Conservation (phyloP, 352 stramenopile genomes). For the Phytophthora kernoviae region DNA sequence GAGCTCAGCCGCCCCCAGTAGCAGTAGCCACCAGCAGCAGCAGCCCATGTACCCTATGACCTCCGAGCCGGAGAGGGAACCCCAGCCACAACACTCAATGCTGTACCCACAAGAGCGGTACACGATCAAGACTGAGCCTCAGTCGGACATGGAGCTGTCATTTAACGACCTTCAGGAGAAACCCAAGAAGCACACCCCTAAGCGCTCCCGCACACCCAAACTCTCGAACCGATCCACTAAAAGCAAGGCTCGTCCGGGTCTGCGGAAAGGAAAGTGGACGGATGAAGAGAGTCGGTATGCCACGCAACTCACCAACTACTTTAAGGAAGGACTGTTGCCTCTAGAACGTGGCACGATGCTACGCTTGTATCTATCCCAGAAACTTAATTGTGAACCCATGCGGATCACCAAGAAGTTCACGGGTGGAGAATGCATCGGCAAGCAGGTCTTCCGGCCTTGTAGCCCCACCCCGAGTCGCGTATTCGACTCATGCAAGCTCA, state of each 20-base stretch:
- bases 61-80: slow-evolving; percentile 30
- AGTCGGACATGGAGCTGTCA: slow-evolving; percentile 10
- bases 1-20: not conserved
- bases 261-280: slow-evolving; percentile 89
- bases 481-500: slow-evolving; percentile 78
- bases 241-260: slow-evolving; percentile 83
- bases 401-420: slow-evolving; percentile 94
- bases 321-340: slow-evolving; percentile 82
- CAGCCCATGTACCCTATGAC: slow-evolving; percentile 17
- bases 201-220: slow-evolving; percentile 61
- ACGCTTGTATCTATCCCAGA: slow-evolving; percentile 89
- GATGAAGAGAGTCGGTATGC: slow-evolving; percentile 83
- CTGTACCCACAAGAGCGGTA: slow-evolving; percentile 25
- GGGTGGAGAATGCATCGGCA: slow-evolving; percentile 90
- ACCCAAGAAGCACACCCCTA: slow-evolving; percentile 55
- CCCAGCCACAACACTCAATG: slow-evolving; percentile 32
- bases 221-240: slow-evolving; percentile 74
- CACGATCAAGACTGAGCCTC: slow-evolving; percentile 26
- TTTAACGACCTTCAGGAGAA: slow-evolving; percentile 21
- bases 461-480: slow-evolving; percentile 64
- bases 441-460: slow-evolving; percentile 86
- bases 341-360: slow-evolving; percentile 91
- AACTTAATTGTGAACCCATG: slow-evolving; percentile 93
- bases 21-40: not conserved
- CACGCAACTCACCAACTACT: slow-evolving; percentile 79